These are phyloP conservation scores for Annulohypoxylon nitens DNA, from an alignment of 495 filamentous ascomycete species.

Conservation along the genomic window DNA sequence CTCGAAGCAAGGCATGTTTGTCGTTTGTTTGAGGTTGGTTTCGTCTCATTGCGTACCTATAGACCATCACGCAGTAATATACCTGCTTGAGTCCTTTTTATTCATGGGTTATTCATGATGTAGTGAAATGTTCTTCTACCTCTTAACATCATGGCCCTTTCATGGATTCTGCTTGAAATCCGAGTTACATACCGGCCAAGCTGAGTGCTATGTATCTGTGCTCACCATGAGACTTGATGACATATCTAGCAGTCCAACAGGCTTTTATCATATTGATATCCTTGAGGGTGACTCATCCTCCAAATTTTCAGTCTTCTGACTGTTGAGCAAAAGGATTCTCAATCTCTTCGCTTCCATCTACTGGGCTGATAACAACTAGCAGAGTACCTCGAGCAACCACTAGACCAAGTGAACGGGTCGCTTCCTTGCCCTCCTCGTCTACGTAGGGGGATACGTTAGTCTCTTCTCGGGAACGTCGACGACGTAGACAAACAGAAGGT, in stretches of 20 bases:
- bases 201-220: not conserved
- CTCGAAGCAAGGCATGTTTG: not conserved
- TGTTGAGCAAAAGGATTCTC: constrained; percentile 88
- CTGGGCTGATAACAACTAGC: constrained; percentile 89
- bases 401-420: constrained; percentile 84
- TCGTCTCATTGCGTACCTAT: not conserved
- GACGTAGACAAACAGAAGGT: not conserved
- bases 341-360: constrained; percentile 95
- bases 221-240: not conserved
- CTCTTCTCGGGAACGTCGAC: not conserved
- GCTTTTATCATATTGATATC: not conserved
- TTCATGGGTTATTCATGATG: not conserved
- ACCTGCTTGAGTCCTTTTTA: not conserved
- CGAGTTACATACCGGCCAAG: not conserved
- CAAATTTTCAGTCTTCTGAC: constrained; percentile 63
- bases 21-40: not conserved
- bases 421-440: constrained; percentile 95
- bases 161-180: not conserved
- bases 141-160: not conserved
- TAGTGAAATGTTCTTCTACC: not conserved
- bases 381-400: constrained; percentile 94
- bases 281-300: not conserved
- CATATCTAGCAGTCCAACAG: not conserved
- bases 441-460: constrained; percentile 31
- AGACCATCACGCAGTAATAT: not conserved